phyloP scores from a whole-genome alignment of 805 yeast genomes.

The Teunomyces cretensis region DNA sequence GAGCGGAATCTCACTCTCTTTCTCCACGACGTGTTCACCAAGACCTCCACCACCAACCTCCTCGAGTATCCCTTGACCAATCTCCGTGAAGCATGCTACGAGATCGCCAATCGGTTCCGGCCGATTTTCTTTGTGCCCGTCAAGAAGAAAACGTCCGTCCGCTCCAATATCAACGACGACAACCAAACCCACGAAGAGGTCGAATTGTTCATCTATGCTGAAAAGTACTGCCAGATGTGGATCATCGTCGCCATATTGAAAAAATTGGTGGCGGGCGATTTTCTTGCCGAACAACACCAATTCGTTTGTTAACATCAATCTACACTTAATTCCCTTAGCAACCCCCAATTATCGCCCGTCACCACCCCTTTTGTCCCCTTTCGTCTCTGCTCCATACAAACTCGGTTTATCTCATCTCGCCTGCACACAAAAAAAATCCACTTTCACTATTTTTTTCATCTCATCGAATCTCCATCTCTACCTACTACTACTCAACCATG shows the following conservation, averaged over 20 bases:
- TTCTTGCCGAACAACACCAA: neutral
- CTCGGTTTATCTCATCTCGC: neutral
- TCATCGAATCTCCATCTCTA: conserved; percentile 10
- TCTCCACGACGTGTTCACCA: neutral
- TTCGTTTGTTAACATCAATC: too few relatives aligned
- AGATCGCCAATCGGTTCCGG: conserved; percentile 22
- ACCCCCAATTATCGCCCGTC: too few relatives aligned
- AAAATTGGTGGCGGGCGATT: conserved; percentile 2
- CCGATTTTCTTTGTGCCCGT: conserved; percentile 24
- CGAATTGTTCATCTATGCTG: conserved; percentile 16
- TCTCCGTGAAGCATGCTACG: conserved; percentile 21
- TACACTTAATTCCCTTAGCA: too few relatives aligned
- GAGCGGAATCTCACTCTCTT: neutral
- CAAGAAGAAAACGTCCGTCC: conserved; percentile 1
- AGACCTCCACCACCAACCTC: neutral
- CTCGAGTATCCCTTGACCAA: conserved; percentile 25
- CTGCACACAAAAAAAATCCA: conserved; percentile 8
- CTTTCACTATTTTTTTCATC: conserved; percentile 6
- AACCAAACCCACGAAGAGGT: conserved; percentile 2
- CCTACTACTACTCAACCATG: conserved; percentile 27
- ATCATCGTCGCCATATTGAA: conserved; percentile 20
- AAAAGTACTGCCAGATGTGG: conserved; percentile 30
- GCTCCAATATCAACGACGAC: neutral
- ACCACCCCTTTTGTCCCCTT: too few relatives aligned
- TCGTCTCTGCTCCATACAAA: too few relatives aligned